Base-by-base conservation (phyloP, 306 rosid genomes). In the Cotoneaster glaucophyllus region DNA sequence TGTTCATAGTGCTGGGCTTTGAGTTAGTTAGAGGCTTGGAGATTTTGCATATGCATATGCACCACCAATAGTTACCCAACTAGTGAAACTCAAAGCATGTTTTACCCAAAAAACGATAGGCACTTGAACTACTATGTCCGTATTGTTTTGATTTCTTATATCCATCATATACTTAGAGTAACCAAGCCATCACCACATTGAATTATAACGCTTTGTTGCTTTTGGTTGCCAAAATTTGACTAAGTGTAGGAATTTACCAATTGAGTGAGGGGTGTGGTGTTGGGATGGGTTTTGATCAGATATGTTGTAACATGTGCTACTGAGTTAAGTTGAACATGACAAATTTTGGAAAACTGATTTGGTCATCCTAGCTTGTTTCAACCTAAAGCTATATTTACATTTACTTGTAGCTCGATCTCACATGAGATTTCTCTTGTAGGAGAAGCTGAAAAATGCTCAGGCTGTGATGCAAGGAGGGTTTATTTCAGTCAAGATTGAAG, bases 371-470 rank as follows among this genome's bases (percentile, higher is more conserved):
- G 73, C 37, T 48, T 71, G 59, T 65, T 64, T 70, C 28, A 6
- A 32, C 8, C 31, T 43, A 62, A 62, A 41, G 77, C 29, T 70
- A 31, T 22, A 26, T 76, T 64, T 64, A 29, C 29, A 62, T 62
- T 4, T 22, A 25, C 19, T 39, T 54, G 65, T 18, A 58, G 69
- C 31, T 22, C 22, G 39, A 65, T 31, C 64, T 80, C 28, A 71
- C 72, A 15, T 39, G 62, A 67, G 50, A 57, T 77, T 24, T 39
- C 54, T 68, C 34, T 56, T 69, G 74, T 67, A 82, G 83, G 83
- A 63, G 74, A 58, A 54, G 70, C 74, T 74, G 58, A 73, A 78
- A 70, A 50, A 14, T 19, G 61, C 63, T 18, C 77, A 21, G 62
- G 52, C 66, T 19, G 29, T 50, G 73, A 64, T 61, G 52, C 67